These are phyloP conservation scores for Aureobasidium subglaciale DNA, from an alignment of 2,329 filamentous ascomycete genomes.

Conservation along the genomic window DNA sequence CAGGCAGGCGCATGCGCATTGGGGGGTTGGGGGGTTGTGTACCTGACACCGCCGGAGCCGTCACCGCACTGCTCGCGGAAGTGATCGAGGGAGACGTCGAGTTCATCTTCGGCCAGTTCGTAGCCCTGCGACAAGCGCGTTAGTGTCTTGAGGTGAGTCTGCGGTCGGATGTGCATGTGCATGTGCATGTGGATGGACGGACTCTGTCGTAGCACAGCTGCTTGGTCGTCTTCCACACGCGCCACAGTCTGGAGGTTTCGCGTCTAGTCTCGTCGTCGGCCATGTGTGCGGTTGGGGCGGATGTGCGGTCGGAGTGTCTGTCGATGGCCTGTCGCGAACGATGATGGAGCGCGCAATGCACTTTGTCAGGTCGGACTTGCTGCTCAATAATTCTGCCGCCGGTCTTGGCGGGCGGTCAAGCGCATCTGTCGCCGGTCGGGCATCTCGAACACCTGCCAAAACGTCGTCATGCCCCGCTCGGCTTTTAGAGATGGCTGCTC, in stretches of 20 bases:
- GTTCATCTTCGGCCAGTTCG: slow-evolving; percentile 81
- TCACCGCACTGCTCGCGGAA: slow-evolving; percentile 69
- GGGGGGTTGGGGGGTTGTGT: slow-evolving; percentile 23
- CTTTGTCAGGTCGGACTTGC: too few relatives aligned
- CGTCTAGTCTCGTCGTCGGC: slow-evolving; percentile 23
- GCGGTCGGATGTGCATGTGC: slow-evolving; percentile 18
- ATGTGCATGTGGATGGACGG: slow-evolving; percentile 37
- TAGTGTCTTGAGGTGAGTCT: background rate
- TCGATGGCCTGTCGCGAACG: background rate
- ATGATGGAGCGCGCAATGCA: background rate
- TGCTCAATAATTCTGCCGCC: slow-evolving; percentile 1
- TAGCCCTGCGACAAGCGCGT: slow-evolving; percentile 61
- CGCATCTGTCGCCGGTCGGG: background rate
- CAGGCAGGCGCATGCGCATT: background rate
- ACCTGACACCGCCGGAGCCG: slow-evolving; percentile 69
- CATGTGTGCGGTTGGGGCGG: slow-evolving; percentile 16
- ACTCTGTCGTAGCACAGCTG: slow-evolving; percentile 93
- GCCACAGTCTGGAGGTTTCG: slow-evolving; percentile 66
- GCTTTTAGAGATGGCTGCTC: slow-evolving; percentile 17
- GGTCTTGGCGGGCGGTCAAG: background rate
- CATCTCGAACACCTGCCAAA: background rate
- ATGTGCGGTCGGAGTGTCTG: background rate
- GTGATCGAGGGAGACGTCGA: slow-evolving; percentile 75
- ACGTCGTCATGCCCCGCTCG: background rate
- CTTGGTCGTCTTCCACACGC: slow-evolving; percentile 85